These are phyloP conservation scores for Aspergillus nanangensis DNA, from an alignment of 495 filamentous ascomycete genomes.

Conservation along the genomic window DNA sequence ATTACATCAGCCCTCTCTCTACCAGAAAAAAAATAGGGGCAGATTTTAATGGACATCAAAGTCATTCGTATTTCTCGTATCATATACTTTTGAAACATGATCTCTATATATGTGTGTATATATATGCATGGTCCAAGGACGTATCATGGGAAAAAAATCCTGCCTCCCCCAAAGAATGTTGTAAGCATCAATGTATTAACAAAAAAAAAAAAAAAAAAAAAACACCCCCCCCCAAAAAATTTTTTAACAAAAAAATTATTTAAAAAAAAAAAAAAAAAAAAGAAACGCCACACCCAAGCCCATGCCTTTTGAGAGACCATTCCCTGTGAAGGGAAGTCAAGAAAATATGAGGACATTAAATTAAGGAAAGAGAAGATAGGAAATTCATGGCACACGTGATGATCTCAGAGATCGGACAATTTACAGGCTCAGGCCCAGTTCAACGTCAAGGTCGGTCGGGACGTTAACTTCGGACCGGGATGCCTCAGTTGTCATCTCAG, in stretches of 20 bases:
- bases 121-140: background rate
- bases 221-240: background rate
- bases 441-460: constrained; percentile 24
- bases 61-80: constrained; percentile 8
- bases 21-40: too few relatives aligned
- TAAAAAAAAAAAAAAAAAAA: background rate
- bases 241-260: background rate
- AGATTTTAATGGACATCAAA: too few relatives aligned
- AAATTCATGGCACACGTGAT: constrained; percentile 6
- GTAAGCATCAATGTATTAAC: background rate
- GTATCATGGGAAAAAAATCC: background rate
- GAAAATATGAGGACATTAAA: background rate
- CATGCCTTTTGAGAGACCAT: background rate
- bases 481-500: constrained; percentile 15
- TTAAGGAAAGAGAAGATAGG: constrained; percentile 7
- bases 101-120: background rate
- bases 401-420: constrained; percentile 7
- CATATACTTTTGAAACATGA: background rate
- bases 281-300: background rate
- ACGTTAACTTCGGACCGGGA: constrained; percentile 5
- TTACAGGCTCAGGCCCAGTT: constrained; percentile 26
- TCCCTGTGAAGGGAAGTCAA: background rate
- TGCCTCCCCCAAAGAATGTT: background rate
- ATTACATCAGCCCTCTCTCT: too few relatives aligned
- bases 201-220: background rate